Evolutionary conservation across 2,329 filamentous ascomycete species (phyloP), one percentile per base, ranked within the genome.

Genomic region (Trichophyton benhamiae): DNA sequence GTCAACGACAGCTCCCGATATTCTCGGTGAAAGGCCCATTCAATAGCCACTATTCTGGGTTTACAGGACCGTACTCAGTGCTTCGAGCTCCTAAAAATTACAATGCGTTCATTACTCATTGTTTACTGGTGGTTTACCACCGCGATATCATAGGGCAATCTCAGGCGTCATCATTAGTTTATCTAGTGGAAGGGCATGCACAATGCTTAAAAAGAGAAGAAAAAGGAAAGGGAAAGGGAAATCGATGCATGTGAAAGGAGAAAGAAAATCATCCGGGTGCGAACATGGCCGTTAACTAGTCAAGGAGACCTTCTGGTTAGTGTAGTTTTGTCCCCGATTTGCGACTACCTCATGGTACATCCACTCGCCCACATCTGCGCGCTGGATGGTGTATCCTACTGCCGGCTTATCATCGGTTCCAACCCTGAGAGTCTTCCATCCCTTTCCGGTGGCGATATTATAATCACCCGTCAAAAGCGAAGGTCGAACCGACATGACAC

Each of bases 291-390:
- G 9, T 63, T 33, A 66, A 22, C 30, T 61, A 15, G 66, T 67
- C 53, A 70, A 60, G 5, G 67, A 65, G 11, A 69, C 66, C 62
- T 66, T 67, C 60, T 68, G 61, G 25, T 67, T 66, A 17, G 65
- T 58, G 62, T 63, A 67, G 9, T 60, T 64, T 30, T 66, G 63
- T 38, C 62, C 62, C 15, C 59, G 62, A 38, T 63, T 58, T 17
- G 46, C 61, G 27, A 71, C 60, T 22, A 69, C 58, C 62, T 71
- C 65, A 55, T 69, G 63, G 60, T 67, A 71, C 20, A 72, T 65
- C 67, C 68, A 71, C 38, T 66, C 59, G 6, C 69, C 69, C 20
- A 72, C 69, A 64, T 71, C 70, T 2, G 66, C 66, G 22, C 70
- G 65, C 60, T 66, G 62, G 57, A 72, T 67, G 8, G 63, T 66